These are phyloP conservation scores for Trifolium subterraneum DNA, from an alignment of 306 rosid genomes.

Conservation along the genomic window DNA sequence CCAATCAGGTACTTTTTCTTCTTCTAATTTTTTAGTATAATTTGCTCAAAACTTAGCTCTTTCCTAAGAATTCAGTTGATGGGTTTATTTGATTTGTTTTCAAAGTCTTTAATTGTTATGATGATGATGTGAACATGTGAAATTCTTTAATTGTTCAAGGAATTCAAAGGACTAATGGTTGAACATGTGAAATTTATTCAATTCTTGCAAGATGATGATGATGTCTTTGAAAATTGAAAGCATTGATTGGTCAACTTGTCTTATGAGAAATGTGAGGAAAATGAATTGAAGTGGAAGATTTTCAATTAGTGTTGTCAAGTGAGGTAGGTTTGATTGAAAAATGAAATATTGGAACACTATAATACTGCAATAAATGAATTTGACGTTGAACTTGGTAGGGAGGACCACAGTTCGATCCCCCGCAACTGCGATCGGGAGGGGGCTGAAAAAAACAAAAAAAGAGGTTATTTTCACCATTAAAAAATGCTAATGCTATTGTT, in stretches of 20 bases:
- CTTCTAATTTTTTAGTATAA: not conserved
- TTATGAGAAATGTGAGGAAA: slow-evolving; percentile 6
- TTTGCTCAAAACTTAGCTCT: not conserved
- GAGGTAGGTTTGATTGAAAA: slow-evolving; percentile 23
- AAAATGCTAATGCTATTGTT: not conserved
- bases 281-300: slow-evolving; percentile 27
- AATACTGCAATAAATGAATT: slow-evolving; percentile 1
- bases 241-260: not conserved
- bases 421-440: no score
- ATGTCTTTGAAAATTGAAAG: slow-evolving; percentile 36
- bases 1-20: slow-evolving; percentile 64
- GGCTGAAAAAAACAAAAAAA: no score
- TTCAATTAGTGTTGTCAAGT: slow-evolving; percentile 22
- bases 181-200: slow-evolving; percentile 6
- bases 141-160: not conserved
- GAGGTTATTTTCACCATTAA: slow-evolving; percentile 15
- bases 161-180: slow-evolving; percentile 3
- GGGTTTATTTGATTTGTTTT: slow-evolving; percentile 35
- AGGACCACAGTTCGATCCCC: no score
- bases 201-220: slow-evolving; percentile 26
- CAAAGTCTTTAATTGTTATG: slow-evolving; percentile 8
- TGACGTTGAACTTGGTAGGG: no score
- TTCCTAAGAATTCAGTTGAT: slow-evolving; percentile 29
- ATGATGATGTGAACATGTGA: not conserved
- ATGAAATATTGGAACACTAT: slow-evolving; percentile 10